These are phyloP conservation scores for Thielaviopsis musarum DNA, from an alignment of 2,329 filamentous ascomycete species.

Conservation along the genomic window DNA sequence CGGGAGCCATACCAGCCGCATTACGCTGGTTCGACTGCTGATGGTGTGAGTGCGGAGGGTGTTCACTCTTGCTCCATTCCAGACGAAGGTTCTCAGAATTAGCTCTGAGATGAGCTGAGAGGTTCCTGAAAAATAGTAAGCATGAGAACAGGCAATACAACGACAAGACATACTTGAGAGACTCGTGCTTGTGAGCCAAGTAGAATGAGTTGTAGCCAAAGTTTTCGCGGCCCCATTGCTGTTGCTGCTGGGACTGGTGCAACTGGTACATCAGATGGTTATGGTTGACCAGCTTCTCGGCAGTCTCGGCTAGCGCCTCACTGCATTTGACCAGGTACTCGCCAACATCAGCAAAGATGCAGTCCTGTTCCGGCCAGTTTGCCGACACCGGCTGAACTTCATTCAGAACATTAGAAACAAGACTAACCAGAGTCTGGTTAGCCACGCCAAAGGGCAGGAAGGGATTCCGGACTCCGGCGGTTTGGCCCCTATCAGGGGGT, in stretches of 20 bases:
- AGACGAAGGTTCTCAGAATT: conserved; percentile 3
- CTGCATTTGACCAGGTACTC: conserved; percentile 10
- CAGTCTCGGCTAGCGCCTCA: conserved; percentile 7
- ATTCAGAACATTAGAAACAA: conserved; percentile 4
- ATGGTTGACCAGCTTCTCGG: conserved; percentile 6
- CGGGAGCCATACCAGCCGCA: neutral
- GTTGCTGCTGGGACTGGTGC: conserved; percentile 8
- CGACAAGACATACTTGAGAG: conserved; percentile 6
- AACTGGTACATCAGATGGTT: conserved; percentile 6
- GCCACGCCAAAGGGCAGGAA: conserved; percentile 5
- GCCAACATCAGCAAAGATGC: conserved; percentile 8
- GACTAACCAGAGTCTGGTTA: neutral
- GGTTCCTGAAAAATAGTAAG: neutral
- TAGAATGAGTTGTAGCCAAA: conserved; percentile 8
- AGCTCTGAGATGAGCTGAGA: neutral
- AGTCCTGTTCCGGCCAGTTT: conserved; percentile 7
- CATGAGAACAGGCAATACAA: neutral
- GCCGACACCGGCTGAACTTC: conserved; percentile 5
- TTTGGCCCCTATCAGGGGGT: conserved; percentile 4
- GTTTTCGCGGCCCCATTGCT: conserved; percentile 2
- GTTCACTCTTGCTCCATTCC: conserved; percentile 9
- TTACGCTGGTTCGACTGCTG: neutral
- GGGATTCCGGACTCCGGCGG: conserved; percentile 4
- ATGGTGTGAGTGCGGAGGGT: conserved; percentile 6
- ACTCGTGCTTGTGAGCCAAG: conserved; percentile 7